phyloP scores from a whole-genome alignment of 805 yeast genomes.

The Teunomyces tritomae region DNA sequence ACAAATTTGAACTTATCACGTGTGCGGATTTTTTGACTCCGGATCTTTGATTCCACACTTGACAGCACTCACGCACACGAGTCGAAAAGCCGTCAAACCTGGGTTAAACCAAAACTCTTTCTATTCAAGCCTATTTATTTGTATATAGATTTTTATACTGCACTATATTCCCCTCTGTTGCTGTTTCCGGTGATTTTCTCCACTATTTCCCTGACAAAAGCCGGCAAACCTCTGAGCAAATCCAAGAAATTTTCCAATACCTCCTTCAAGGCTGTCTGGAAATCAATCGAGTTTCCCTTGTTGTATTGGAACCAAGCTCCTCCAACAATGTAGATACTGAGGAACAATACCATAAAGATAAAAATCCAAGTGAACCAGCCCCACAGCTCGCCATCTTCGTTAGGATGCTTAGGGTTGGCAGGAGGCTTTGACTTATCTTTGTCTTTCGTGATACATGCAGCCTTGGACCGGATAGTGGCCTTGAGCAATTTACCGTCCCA shows the following conservation, averaged over 20 bases:
- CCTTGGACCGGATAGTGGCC: constrained; percentile 29
- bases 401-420: constrained; percentile 20
- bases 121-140: constrained; percentile 7
- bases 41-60: not conserved
- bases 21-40: not conserved
- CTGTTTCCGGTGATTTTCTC: constrained; percentile 61
- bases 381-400: constrained; percentile 50
- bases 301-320: constrained; percentile 76
- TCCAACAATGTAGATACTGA: constrained; percentile 69
- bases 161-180: constrained; percentile 87
- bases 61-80: too few relatives aligned
- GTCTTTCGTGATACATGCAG: constrained; percentile 40
- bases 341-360: constrained; percentile 64
- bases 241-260: constrained; percentile 66
- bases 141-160: constrained; percentile 51
- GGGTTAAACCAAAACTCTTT: too few relatives aligned
- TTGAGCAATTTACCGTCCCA: constrained; percentile 38
- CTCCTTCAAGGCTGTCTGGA: constrained; percentile 71
- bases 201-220: constrained; percentile 63
- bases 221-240: constrained; percentile 58
- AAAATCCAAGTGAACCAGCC: constrained; percentile 84
- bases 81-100: too few relatives aligned
- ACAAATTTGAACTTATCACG: constrained; percentile 1
- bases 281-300: constrained; percentile 66
- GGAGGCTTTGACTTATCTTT: constrained; percentile 26